Conservation (phyloP, 2,329 filamentous ascomycete species). For the Sporothrix euskadiensis region DNA sequence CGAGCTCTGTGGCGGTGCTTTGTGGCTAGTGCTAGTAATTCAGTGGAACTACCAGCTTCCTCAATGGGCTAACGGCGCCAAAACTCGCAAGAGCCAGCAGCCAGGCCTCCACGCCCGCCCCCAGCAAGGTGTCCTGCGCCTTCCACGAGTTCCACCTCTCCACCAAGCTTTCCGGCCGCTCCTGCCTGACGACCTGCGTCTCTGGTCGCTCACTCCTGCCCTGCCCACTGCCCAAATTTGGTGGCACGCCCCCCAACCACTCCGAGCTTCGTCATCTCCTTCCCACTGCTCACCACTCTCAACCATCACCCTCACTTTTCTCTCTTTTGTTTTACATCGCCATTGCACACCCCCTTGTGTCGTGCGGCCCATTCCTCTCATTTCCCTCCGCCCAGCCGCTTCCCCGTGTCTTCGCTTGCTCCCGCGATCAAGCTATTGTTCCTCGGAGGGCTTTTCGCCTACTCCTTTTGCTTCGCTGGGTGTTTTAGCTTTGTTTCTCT, state of each 20-base stretch:
- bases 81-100: neutral
- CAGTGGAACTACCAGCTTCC: constrained; percentile 4
- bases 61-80: constrained; percentile 14
- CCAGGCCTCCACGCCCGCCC: neutral
- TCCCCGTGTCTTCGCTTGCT: neutral
- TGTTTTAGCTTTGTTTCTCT: constrained; percentile 28
- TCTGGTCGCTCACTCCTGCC: neutral
- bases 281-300: constrained; percentile 1
- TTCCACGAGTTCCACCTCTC: neutral
- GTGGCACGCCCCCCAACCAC: constrained; percentile 10
- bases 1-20: neutral
- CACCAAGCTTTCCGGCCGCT: neutral
- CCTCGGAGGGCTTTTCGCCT: constrained; percentile 7
- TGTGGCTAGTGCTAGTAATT: constrained; percentile 11
- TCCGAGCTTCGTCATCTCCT: constrained; percentile 33
- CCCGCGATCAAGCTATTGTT: constrained; percentile 17
- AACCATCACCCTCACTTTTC: constrained; percentile 21
- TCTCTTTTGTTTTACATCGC: constrained; percentile 15
- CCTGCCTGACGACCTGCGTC: neutral
- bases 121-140: constrained; percentile 15
- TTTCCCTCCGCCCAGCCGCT: neutral
- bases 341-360: constrained; percentile 18
- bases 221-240: constrained; percentile 20
- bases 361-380: constrained; percentile 4
- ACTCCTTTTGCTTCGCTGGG: constrained; percentile 8